Evolutionary conservation across 305 asterid species (phyloP).

Genomic region (Fraxinus nigra): DNA sequence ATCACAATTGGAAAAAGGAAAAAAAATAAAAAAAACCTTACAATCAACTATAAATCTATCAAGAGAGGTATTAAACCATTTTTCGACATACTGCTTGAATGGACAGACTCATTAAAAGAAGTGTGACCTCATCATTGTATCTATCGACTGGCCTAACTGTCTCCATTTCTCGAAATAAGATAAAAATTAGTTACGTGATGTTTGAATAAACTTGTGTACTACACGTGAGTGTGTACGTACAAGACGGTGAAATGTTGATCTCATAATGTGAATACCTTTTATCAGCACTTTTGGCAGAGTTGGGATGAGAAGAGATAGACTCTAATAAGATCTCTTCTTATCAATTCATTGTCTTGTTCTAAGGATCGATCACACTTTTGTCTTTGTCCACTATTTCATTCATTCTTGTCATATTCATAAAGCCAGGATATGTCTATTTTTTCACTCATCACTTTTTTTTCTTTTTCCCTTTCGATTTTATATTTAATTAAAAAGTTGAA

Average conservation of each 20-base stretch:
- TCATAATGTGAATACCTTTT: background rate
- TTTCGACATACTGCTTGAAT: background rate
- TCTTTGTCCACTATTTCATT: slow-evolving; percentile 1
- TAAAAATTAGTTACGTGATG: background rate
- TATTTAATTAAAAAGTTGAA: background rate
- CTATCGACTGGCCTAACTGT: background rate
- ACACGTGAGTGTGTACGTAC: too few relatives aligned
- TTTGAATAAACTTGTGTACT: background rate
- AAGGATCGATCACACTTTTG: background rate
- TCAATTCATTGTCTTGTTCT: slow-evolving; percentile 24
- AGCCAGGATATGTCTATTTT: slow-evolving; percentile 4
- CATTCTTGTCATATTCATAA: background rate
- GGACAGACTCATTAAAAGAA: background rate
- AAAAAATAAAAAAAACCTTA: too few relatives aligned
- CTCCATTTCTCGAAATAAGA: background rate
- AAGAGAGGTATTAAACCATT: background rate
- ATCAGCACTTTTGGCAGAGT: background rate
- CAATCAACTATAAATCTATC: background rate
- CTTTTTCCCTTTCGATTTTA: background rate
- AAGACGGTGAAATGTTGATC: background rate
- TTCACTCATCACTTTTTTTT: background rate
- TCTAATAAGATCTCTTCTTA: slow-evolving; percentile 9
- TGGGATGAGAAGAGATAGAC: background rate
- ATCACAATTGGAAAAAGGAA: background rate
- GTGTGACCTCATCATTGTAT: background rate